A percentile compares a stretch with the other conserved stretches of the same genome.
phyloP scores from a whole-genome alignment of 345 rosid species.

The Murraya koenigii region DNA sequence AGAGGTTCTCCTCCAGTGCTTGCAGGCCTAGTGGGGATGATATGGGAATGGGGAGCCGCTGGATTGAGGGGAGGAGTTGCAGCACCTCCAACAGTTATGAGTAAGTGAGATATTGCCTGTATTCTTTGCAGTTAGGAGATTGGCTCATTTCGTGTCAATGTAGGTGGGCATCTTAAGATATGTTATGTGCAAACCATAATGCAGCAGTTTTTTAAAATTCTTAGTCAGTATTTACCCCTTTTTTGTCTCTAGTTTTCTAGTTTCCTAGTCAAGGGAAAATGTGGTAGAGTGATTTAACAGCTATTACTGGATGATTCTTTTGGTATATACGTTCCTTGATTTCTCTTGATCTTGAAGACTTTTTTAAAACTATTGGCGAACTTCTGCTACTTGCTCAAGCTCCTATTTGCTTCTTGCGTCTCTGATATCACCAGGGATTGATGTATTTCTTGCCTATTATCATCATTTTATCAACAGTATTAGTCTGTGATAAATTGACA shows the following conservation, averaged over 20 bases:
- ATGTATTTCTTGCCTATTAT: background rate
- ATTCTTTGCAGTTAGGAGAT: background rate
- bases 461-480: background rate
- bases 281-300: background rate
- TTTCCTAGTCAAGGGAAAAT: background rate
- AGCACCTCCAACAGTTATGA: constrained; percentile 73
- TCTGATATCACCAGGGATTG: background rate
- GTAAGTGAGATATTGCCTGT: constrained; percentile 34
- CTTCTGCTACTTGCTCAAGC: background rate
- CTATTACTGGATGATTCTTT: background rate
- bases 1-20: constrained; percentile 81
- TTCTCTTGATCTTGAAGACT: background rate
- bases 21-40: constrained; percentile 73
- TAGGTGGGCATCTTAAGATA: background rate
- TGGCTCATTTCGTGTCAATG: background rate
- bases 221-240: background rate
- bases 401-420: constrained; percentile 5
- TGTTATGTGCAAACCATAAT: background rate
- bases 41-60: constrained; percentile 68
- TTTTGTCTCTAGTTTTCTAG: background rate
- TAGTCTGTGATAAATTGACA: background rate
- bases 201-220: background rate
- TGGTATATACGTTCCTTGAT: background rate
- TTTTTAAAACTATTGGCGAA: background rate
- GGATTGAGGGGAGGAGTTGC: constrained; percentile 86